Evolutionary conservation across 2,329 filamentous ascomycete species (phyloP).

Genomic region (Talaromyces marneffei): DNA sequence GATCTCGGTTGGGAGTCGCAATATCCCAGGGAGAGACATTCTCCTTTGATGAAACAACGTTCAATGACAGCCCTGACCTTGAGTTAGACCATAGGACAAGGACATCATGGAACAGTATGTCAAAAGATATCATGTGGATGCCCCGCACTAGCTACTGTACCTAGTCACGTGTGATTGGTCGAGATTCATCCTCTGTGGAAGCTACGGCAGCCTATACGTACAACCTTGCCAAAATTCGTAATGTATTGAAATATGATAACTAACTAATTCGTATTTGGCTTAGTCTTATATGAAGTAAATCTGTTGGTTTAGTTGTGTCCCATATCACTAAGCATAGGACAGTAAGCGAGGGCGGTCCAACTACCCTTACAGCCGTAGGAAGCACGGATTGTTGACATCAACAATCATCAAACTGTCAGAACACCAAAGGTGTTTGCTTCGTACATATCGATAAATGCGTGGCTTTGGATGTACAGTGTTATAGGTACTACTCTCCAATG

Average conservation of each 20-base stretch:
- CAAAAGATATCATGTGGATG: background rate
- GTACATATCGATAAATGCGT: background rate
- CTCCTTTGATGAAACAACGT: background rate
- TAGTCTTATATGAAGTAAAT: no score
- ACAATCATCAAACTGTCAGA: background rate
- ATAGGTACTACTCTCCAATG: slow-evolving; percentile 46
- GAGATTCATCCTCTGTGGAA: background rate
- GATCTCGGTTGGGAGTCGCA: background rate
- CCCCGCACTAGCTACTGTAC: no score
- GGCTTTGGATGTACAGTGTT: background rate
- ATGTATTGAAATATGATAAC: no score
- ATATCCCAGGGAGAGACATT: background rate
- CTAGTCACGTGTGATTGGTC: background rate
- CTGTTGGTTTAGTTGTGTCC: no score
- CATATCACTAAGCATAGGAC: no score
- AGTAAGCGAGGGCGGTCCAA: no score
- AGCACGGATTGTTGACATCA: background rate
- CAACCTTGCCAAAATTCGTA: no score
- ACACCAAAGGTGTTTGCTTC: background rate
- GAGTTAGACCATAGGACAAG: background rate
- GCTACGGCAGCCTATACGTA: no score
- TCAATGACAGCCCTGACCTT: background rate
- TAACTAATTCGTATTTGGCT: no score
- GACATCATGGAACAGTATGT: background rate
- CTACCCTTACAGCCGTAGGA: no score